Evolutionary conservation across 768 basidiomycete species (phyloP).

Genomic region (Kwoniella mangroviensis): DNA sequence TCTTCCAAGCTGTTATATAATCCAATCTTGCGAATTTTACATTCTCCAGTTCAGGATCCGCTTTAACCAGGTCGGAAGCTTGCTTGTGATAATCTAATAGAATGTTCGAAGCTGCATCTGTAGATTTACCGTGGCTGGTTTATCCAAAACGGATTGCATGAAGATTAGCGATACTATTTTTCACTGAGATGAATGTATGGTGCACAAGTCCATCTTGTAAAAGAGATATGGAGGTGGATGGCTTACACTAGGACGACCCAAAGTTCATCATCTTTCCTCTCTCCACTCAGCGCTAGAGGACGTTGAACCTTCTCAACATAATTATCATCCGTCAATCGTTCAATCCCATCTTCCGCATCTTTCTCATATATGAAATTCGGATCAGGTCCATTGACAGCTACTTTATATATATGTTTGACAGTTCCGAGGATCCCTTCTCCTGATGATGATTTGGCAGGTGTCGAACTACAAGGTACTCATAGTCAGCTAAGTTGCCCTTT

Average conservation of each 20-base stretch:
- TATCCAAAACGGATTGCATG: not conserved
- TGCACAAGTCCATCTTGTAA: too few species aligned
- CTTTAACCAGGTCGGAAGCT: slow-evolving; percentile 60
- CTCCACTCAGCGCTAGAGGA: slow-evolving; percentile 57
- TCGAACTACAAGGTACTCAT: not conserved
- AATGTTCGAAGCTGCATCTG: slow-evolving; percentile 70
- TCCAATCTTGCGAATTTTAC: slow-evolving; percentile 77
- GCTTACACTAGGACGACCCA: slow-evolving; percentile 81
- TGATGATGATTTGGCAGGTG: not conserved
- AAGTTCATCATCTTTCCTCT: slow-evolving; percentile 63
- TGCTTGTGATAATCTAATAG: slow-evolving; percentile 76
- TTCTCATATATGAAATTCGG: slow-evolving; percentile 37
- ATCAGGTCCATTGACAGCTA: slow-evolving; percentile 21
- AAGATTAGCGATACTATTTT: not conserved
- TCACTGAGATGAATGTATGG: not conserved
- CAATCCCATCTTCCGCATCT: slow-evolving; percentile 66
- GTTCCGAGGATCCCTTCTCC: slow-evolving; percentile 4
- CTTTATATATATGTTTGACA: slow-evolving; percentile 1
- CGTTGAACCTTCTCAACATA: slow-evolving; percentile 62
- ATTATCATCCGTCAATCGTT: slow-evolving; percentile 81
- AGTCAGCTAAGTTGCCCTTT: not conserved
- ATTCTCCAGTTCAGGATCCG: slow-evolving; percentile 46
- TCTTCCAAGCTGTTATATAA: slow-evolving; percentile 78
- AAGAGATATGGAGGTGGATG: too few species aligned
- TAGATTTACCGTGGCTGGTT: slow-evolving; percentile 64